Evolutionary conservation across 148 eudicot genomes (phyloP), one percentile per base, ranked within the genome.

Genomic region (Salicornia ramosissima): DNA sequence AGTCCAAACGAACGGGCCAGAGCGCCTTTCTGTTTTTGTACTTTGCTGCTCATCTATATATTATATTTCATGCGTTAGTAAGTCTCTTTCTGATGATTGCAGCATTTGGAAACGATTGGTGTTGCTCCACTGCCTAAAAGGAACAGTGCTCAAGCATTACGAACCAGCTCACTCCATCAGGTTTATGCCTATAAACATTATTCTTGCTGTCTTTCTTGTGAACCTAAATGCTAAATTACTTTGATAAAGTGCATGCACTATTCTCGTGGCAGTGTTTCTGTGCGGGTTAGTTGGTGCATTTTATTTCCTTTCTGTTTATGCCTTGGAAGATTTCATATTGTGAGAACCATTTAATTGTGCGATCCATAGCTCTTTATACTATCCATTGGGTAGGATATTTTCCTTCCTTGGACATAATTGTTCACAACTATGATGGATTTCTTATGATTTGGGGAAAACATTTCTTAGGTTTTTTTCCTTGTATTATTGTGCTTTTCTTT

Each of bases 121-220:
- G 76, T 85, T 82, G 85, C 89, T 67, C 87, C 91, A 40, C 97
- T 95, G 59, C 99, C 99, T 65, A 89, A 86, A 80, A 83, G 93
- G 74, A 94, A 80, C 79, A 80, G 71, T 74, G 71, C 77, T 15
- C 99, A 88, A 74, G 85, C 88, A 42, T 82, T 86, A 63, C 92
- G 99, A 30, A 91, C 91, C 63, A 91, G 99, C 85, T 87, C 97
- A 39, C 96, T 95, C 19, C 99, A 95, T 86, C 93, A 91, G 97
- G 99, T 95, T 70, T 55, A 34, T 53, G 25, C 53, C 29, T 64
- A 0, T 39, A 47, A 47, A 34, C 54, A 29, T 30, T 64, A 4
- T 49, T 64, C n/a, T 55, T 49, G 36, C 26, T 49, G 26, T 67
- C 3, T 67, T n/a, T 25, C 13, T 30, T 30, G 6, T 25, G 28